A percentile compares a stretch with the other conserved stretches of the same genome.
These are phyloP conservation scores for Lichtheimia hyalospora DNA, from an alignment of 371 early-diverging fungal species.

Conservation along the genomic window DNA sequence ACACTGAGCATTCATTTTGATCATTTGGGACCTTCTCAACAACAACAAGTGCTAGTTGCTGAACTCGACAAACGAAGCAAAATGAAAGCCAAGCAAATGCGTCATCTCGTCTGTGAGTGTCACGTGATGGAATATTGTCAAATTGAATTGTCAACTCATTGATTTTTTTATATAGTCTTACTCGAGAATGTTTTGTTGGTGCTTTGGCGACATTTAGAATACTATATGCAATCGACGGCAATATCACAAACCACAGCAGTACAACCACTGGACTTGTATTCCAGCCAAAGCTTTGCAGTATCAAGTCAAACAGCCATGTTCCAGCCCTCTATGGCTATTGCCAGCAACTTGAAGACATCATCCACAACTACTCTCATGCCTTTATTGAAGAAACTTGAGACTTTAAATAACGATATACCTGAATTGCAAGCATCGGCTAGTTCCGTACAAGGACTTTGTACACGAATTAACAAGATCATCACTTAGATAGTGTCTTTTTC, in stretches of 20 bases:
- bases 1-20: conserved; percentile 28
- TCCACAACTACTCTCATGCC: conserved; percentile 19
- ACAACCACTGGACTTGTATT: conserved; percentile 12
- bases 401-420: conserved; percentile 18
- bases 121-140: no score
- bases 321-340: conserved; percentile 25
- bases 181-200: conserved; percentile 27
- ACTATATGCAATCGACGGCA: conserved; percentile 20
- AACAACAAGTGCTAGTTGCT: conserved; percentile 25
- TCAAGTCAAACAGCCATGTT: conserved; percentile 25
- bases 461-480: conserved; percentile 4
- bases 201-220: conserved; percentile 40
- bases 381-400: conserved; percentile 20
- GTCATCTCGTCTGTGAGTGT: conserved; percentile 20
- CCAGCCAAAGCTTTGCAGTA: conserved; percentile 22
- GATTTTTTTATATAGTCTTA: conserved; percentile 7
- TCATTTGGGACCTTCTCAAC: conserved; percentile 28
- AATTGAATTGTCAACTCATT: no score
- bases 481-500: not conserved
- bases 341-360: conserved; percentile 12
- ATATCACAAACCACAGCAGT: conserved; percentile 3
- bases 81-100: conserved; percentile 22
- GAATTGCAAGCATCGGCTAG: conserved; percentile 3
- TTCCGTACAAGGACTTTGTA: conserved; percentile 2
- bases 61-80: conserved; percentile 21